phyloP scores from a whole-genome alignment of 208 protist genomes.

The Acanthamoeba sp. region DNA sequence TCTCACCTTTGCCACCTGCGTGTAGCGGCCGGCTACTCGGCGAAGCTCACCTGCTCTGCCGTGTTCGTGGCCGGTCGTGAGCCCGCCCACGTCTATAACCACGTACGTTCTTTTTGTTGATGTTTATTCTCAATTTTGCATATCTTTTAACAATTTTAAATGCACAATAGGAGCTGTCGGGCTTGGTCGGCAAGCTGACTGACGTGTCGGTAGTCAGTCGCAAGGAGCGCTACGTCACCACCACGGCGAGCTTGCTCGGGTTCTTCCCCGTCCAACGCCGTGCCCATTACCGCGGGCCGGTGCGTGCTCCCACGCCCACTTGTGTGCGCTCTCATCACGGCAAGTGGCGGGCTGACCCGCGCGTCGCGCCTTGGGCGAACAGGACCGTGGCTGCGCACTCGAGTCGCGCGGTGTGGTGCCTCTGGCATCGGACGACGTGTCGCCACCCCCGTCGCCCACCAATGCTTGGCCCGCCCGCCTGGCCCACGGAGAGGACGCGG shows the following conservation, averaged over 20 bases:
- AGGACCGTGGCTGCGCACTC: background rate
- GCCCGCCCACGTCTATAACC: constrained; percentile 1
- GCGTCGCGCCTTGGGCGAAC: background rate
- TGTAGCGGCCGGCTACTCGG: background rate
- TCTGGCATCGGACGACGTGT: background rate
- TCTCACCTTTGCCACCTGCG: background rate
- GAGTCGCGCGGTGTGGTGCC: background rate
- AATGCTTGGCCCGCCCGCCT: background rate
- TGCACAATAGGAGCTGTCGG: background rate
- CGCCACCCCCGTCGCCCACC: background rate
- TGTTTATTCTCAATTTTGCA: background rate
- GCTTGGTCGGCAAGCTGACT: background rate
- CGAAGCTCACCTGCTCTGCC: constrained; percentile 17
- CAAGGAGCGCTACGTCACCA: background rate
- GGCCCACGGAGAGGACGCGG: background rate
- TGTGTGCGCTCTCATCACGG: too few species aligned
- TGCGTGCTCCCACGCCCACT: too few species aligned
- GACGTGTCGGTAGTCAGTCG: background rate
- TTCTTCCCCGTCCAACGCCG: constrained; percentile 14
- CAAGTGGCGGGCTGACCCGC: too few species aligned
- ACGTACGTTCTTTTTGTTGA: background rate
- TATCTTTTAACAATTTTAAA: too few species aligned
- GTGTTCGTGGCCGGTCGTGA: background rate
- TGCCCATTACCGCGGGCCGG: constrained; percentile 22
- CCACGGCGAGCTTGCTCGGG: background rate